Evolutionary conservation across 2,329 filamentous ascomycete genomes (phyloP).

Genomic region (Emericellopsis cladophorae): DNA sequence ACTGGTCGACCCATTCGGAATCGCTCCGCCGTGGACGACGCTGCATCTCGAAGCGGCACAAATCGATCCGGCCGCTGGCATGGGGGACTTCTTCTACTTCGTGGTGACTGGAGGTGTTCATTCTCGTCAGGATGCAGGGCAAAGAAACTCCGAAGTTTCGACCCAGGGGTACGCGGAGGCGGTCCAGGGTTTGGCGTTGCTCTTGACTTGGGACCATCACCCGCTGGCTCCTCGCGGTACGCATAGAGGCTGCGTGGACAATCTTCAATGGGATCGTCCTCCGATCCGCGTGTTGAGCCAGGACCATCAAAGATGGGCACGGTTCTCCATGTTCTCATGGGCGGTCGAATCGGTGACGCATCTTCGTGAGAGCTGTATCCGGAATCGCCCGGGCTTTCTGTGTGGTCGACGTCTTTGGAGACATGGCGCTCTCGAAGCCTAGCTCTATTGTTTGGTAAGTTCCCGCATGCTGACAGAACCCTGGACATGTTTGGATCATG

Average conservation of each 20-base stretch:
- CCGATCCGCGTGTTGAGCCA: neutral
- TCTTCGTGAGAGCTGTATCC: conserved; percentile 6
- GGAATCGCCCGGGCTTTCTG: conserved; percentile 5
- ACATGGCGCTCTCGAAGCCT: too few relatives aligned
- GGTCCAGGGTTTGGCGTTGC: neutral
- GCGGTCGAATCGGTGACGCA: conserved; percentile 1
- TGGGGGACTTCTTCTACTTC: conserved; percentile 4
- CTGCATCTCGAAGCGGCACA: conserved; percentile 27
- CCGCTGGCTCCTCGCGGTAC: too few relatives aligned
- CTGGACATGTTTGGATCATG: too few relatives aligned
- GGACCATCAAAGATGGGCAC: conserved; percentile 8
- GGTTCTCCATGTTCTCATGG: conserved; percentile 1
- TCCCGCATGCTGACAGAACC: too few relatives aligned
- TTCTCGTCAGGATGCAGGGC: neutral
- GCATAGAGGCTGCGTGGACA: too few relatives aligned
- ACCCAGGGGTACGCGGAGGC: neutral
- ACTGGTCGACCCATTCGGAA: conserved; percentile 31
- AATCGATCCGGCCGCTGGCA: conserved; percentile 31
- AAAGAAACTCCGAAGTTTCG: neutral
- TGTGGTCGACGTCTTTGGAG: too few relatives aligned
- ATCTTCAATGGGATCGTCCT: neutral
- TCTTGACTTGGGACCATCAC: neutral
- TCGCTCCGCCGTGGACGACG: conserved; percentile 24
- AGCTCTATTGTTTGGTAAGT: too few relatives aligned
- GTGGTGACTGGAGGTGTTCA: neutral